Evolutionary conservation across 768 basidiomycete species (phyloP), one percentile per base, ranked within the genome.

Genomic region (Hemileccinum impolitum): DNA sequence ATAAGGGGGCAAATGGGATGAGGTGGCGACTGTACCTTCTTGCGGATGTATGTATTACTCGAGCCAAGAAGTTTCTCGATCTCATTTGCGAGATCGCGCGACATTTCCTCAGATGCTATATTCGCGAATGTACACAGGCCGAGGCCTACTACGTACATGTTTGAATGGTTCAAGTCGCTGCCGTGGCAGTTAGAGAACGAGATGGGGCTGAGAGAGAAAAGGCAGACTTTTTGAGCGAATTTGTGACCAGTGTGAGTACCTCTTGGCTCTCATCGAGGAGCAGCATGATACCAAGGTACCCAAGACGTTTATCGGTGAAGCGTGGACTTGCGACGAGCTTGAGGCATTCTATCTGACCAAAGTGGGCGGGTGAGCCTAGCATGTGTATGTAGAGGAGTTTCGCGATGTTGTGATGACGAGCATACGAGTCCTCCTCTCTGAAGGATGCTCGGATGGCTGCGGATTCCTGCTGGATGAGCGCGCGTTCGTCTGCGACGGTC

Each of bases 81-180:
- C 74, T 98, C 96, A 61, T 97, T 95, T 46, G 89, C 90, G 57
- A 99, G 75, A 76, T 99, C 96, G 54, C 96, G 84, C 25, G 95
- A 94, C 96, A 99, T 99, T 71, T 99, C 96, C 70, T 99, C 96
- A 17, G 94, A 96, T 10, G 96, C 93, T 57, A 98, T 98, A 64
- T 98, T 97, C 50, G 95, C 96, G 64, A 99, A 98, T 0, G 96
- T 98, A 62, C 94, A 97, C 31, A 99, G 81, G 2, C 94, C 95
- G 48, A 99, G 80, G 6, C 96, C 96, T 21, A 98, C 96, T 4
- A 90, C 91, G 67, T 97, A 98, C 91, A 96, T 96, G 70, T 97
- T 97, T 2, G 94, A 86, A 68, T 97, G 94, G 69, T 98, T 98
- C 92, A 99, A 91, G 71, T 99, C 96, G 72, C 95, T 99, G 50